Percentiles rank a stretch among this genome's conserved stretches.
Evolutionary conservation across 371 early-diverging fungal genomes (phyloP).

Genomic region (Mortierella sp.): DNA sequence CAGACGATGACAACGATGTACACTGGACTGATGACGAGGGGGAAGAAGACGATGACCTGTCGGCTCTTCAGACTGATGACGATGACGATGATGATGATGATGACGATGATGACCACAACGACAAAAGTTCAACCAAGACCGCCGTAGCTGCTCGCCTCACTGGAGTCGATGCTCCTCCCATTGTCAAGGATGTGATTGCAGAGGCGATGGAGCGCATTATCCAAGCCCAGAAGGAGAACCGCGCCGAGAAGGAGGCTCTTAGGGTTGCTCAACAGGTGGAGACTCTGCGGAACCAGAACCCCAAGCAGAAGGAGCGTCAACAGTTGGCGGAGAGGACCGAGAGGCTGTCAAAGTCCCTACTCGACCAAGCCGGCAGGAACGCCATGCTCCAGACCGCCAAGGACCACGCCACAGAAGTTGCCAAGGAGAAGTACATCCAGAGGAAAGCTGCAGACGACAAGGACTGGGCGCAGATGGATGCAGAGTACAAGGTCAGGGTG

Average conservation of each 20-base stretch:
- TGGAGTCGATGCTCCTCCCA: not conserved
- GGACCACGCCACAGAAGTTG: not conserved
- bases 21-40: not conserved
- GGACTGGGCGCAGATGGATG: not conserved
- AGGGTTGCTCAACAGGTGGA: not conserved
- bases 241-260: constrained; percentile 1
- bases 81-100: not conserved
- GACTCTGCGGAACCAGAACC: not conserved
- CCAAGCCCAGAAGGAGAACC: constrained; percentile 1
- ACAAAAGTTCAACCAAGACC: not conserved
- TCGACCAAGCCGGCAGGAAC: not conserved
- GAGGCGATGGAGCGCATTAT: constrained; percentile 8
- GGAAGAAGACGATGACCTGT: not conserved
- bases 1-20: not conserved
- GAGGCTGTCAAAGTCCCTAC: not conserved
- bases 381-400: not conserved
- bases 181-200: constrained; percentile 5
- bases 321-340: constrained; percentile 1
- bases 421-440: constrained; percentile 8
- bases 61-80: not conserved
- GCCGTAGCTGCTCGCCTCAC: not conserved
- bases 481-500: not conserved
- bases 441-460: not conserved
- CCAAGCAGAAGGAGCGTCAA: not conserved
- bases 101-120: not conserved